Percentiles rank a stretch among this genome's conserved stretches.
These are phyloP conservation scores for Tulasnella sp. DNA, from an alignment of 768 basidiomycete genomes.

Conservation along the genomic window DNA sequence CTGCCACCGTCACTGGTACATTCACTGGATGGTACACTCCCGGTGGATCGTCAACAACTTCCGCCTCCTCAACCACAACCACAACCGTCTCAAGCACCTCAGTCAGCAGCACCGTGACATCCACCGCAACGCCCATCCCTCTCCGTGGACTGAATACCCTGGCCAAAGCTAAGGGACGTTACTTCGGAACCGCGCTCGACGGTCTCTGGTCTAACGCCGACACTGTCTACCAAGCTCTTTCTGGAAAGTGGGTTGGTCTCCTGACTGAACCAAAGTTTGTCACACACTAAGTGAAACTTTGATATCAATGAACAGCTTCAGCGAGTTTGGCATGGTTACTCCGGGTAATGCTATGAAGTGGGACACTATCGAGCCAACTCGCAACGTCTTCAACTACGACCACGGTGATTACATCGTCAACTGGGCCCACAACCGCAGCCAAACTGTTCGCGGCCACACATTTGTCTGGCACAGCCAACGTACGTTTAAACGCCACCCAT, in stretches of 20 bases:
- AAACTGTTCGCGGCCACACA: slow-evolving; percentile 22
- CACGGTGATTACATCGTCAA: slow-evolving; percentile 20
- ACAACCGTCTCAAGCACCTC: neutral
- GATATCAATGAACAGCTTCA: neutral
- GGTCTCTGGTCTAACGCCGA: slow-evolving; percentile 25
- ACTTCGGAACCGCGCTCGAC: slow-evolving; percentile 29
- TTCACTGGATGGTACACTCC: slow-evolving; percentile 1
- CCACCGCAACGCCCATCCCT: neutral
- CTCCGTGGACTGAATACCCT: slow-evolving; percentile 21
- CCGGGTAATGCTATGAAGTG: slow-evolving; percentile 26
- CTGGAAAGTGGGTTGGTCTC: slow-evolving; percentile 6
- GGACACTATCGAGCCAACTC: slow-evolving; percentile 22
- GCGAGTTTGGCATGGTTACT: slow-evolving; percentile 28
- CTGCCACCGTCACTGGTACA: neutral
- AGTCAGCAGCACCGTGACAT: slow-evolving; percentile 6
- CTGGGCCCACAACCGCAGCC: slow-evolving; percentile 21
- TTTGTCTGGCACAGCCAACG: slow-evolving; percentile 27
- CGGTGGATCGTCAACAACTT: neutral
- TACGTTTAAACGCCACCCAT: too few species aligned
- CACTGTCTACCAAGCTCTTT: slow-evolving; percentile 24
- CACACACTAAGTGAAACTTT: neutral
- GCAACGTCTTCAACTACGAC: slow-evolving; percentile 2
- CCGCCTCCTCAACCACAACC: neutral
- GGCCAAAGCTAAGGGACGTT: slow-evolving; percentile 26
- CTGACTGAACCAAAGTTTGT: too few species aligned